Evolutionary conservation across 108 stramenopile species (phyloP), one percentile per base, ranked within the genome.

Genomic region (Nitzschia sp.): DNA sequence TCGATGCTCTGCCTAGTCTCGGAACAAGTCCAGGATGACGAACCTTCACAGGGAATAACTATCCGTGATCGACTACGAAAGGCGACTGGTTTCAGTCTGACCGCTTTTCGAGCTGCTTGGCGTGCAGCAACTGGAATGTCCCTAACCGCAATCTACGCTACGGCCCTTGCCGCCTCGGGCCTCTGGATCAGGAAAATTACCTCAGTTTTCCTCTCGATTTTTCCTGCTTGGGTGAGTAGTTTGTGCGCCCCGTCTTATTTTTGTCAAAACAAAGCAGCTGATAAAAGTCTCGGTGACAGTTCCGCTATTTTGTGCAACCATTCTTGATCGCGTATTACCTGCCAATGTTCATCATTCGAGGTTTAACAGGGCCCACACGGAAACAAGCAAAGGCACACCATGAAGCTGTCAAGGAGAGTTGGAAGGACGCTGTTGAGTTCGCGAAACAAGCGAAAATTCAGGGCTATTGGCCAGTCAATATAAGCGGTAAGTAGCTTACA

Each of bases 281-380:
- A n/a, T n/a, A n/a, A n/a, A n/a, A n/a, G n/a, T n/a, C n/a, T n/a
- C n/a, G n/a, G 5, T 75, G 71, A 5, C 64, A 70, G 32, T 60
- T 88, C 30, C 81, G 90, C 3, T 88, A 86, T 60, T 86, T 91
- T 60, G 38, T 88, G 1, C 90, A 91, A 66, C 90, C 90, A 0
- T 59, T 88, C 17, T 54, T 91, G 59, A 66, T 91, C 26, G 36
- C 82, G 4, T 91, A 91, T 54, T 91, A 91, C 72, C 85, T 64
- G 3, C 90, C 90, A 0, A 48, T 86, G 15, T 75, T 80, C 21
- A 54, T 78, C 1, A 46, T 84, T 28, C 64, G 69, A n/a, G 69
- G 56, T 17, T 2, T 57, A n/a, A 64, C 63, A 13, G 61, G 71
- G 28, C 71, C 73, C 66, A 75, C 56, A 45, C 72, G 62, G 68